Conservation (phyloP, 176 grass and related monocot species). For the Oryza glaberrima region DNA sequence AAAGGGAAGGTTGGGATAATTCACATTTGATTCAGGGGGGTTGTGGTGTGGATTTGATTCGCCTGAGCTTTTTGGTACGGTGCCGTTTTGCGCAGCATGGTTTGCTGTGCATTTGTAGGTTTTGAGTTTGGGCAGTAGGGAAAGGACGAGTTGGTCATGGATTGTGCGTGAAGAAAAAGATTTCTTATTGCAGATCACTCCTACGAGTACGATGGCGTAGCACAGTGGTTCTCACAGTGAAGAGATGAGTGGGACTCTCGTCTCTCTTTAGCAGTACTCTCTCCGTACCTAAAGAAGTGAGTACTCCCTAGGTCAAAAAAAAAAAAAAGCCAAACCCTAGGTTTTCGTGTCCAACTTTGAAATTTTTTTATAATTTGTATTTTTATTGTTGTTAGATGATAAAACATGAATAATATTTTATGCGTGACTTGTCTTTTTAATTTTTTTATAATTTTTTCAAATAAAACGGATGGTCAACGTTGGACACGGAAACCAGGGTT, state of each 20-base stretch:
- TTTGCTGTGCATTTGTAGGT: neutral
- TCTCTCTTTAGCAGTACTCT: too few relatives aligned
- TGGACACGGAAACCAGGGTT: too few relatives aligned
- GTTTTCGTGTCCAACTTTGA: too few relatives aligned
- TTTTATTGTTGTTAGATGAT: too few relatives aligned
- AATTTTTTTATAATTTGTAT: too few relatives aligned
- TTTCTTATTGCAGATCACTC: neutral
- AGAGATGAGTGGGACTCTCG: neutral
- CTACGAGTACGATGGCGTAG: neutral
- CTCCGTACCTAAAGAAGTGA: too few relatives aligned
- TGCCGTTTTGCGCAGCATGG: neutral
- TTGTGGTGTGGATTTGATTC: neutral
- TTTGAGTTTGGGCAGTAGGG: neutral
- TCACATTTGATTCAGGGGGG: neutral
- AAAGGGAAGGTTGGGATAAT: neutral
- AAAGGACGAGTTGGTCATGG: slow-evolving; percentile 26
- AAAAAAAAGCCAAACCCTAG: too few relatives aligned
- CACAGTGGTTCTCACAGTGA: neutral
- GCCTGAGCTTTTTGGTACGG: neutral
- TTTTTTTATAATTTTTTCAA: too few relatives aligned
- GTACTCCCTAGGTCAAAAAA: too few relatives aligned
- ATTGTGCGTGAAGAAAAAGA: slow-evolving; percentile 50
- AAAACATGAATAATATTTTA: too few relatives aligned
- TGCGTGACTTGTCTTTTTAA: too few relatives aligned
- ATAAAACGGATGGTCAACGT: too few relatives aligned